Evolutionary conservation across 2,329 filamentous ascomycete genomes (phyloP).

Genomic region (Penicillium sp.): DNA sequence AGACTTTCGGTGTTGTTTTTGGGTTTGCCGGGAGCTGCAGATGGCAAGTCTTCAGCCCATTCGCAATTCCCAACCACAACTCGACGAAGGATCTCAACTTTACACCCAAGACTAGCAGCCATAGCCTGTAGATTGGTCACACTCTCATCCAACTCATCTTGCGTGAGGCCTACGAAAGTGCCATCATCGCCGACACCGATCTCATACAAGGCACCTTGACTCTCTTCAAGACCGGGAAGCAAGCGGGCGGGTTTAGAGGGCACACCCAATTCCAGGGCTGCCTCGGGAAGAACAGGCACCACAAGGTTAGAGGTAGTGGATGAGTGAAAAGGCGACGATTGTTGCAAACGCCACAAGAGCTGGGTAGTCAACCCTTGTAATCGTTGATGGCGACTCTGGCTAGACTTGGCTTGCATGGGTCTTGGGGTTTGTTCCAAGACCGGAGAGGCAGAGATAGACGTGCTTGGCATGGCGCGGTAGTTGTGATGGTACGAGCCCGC

Average conservation of each 20-base stretch:
- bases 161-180: slow-evolving; percentile 79
- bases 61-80: slow-evolving; percentile 85
- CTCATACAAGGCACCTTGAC: slow-evolving; percentile 89
- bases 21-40: slow-evolving; percentile 21
- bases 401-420: slow-evolving; percentile 52
- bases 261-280: slow-evolving; percentile 57
- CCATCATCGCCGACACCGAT: slow-evolving; percentile 96
- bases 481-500: slow-evolving; percentile 52
- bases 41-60: slow-evolving; percentile 37
- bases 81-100: slow-evolving; percentile 75
- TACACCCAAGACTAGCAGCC: slow-evolving; percentile 88
- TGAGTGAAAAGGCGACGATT: slow-evolving; percentile 88
- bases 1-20: slow-evolving; percentile 56
- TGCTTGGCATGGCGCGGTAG: slow-evolving; percentile 31
- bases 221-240: slow-evolving; percentile 81
- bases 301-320: slow-evolving; percentile 73
- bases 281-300: slow-evolving; percentile 71
- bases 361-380: slow-evolving; percentile 93
- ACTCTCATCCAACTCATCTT: slow-evolving; percentile 91
- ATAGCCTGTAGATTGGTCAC: slow-evolving; percentile 81
- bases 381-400: slow-evolving; percentile 74
- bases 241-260: slow-evolving; percentile 56
- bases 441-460: slow-evolving; percentile 25
- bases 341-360: slow-evolving; percentile 88
- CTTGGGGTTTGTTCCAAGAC: slow-evolving; percentile 36